Evolutionary conservation across 768 basidiomycete genomes (phyloP).

Genomic region (Kwoniella botswanensis): DNA sequence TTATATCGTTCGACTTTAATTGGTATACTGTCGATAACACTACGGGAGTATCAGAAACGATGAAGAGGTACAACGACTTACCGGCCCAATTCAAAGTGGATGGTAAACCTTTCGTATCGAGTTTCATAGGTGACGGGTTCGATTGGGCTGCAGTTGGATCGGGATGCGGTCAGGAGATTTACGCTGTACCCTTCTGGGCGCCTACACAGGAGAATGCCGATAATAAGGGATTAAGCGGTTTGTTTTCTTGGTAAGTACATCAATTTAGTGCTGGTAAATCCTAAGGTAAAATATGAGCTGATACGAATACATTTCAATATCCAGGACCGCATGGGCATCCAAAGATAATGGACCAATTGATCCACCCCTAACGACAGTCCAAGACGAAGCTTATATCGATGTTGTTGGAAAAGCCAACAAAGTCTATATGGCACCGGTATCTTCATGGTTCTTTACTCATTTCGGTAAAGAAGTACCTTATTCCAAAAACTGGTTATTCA

Average conservation of each 20-base stretch:
- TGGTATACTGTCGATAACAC: slow-evolving; percentile 50
- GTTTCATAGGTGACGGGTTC: slow-evolving; percentile 57
- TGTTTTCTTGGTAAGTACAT: slow-evolving; percentile 54
- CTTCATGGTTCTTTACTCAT: slow-evolving; percentile 54
- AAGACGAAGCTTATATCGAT: slow-evolving; percentile 37
- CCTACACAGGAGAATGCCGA: slow-evolving; percentile 41
- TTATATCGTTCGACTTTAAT: slow-evolving; percentile 59
- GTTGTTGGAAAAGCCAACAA: slow-evolving; percentile 25
- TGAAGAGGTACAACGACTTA: slow-evolving; percentile 39
- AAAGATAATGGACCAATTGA: slow-evolving; percentile 50
- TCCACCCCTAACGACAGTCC: slow-evolving; percentile 32
- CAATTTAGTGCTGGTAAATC: neutral
- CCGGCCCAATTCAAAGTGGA: slow-evolving; percentile 50
- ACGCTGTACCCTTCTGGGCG: slow-evolving; percentile 54
- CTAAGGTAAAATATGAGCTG: slow-evolving; percentile 1
- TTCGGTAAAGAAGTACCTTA: slow-evolving; percentile 53
- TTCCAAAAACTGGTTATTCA: slow-evolving; percentile 57
- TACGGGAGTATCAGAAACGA: slow-evolving; percentile 30
- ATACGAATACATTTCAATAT: neutral
- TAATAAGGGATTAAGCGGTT: slow-evolving; percentile 40
- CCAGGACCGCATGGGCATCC: slow-evolving; percentile 56
- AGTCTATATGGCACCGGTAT: slow-evolving; percentile 49
- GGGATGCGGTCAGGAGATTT: slow-evolving; percentile 40
- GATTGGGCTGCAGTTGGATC: slow-evolving; percentile 42
- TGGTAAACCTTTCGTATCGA: slow-evolving; percentile 54